Conservation (phyloP, 2,329 filamentous ascomycete genomes). For the Neurospora sp. region DNA sequence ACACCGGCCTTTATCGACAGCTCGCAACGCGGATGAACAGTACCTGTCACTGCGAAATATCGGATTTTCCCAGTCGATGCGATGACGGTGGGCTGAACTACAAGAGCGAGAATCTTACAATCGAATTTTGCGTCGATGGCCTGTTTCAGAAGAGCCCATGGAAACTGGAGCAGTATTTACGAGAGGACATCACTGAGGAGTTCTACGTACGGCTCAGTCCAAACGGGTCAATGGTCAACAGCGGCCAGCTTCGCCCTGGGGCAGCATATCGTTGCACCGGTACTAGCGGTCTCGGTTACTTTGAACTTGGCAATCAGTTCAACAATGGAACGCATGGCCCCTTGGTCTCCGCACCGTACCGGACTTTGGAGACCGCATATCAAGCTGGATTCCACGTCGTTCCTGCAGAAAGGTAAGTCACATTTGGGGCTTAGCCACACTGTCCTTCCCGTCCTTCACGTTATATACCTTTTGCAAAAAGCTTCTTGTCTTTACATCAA, state of each 20-base stretch:
- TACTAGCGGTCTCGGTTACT: conserved; percentile 4
- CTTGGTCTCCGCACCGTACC: neutral
- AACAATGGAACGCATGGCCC: neutral
- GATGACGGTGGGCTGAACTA: neutral
- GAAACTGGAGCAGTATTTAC: neutral
- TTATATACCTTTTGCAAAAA: neutral
- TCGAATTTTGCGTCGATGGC: neutral
- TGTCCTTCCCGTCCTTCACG: neutral
- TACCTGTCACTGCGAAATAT: neutral
- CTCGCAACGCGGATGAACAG: conserved; percentile 6
- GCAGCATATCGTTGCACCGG: conserved; percentile 1
- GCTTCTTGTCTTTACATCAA: neutral
- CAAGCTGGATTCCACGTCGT: neutral
- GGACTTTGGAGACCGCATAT: neutral
- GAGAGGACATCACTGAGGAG: neutral
- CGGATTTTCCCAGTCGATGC: neutral
- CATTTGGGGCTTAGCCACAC: neutral
- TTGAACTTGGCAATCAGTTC: conserved; percentile 5
- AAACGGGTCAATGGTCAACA: neutral
- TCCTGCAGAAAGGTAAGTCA: neutral
- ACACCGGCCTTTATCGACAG: conserved; percentile 4
- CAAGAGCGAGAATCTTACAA: neutral
- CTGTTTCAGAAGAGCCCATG: neutral
- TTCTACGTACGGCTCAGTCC: neutral
- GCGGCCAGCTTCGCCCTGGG: neutral